Base-by-base conservation (phyloP, 805 yeast species). In the Cyberlindnera mississippiensis region DNA sequence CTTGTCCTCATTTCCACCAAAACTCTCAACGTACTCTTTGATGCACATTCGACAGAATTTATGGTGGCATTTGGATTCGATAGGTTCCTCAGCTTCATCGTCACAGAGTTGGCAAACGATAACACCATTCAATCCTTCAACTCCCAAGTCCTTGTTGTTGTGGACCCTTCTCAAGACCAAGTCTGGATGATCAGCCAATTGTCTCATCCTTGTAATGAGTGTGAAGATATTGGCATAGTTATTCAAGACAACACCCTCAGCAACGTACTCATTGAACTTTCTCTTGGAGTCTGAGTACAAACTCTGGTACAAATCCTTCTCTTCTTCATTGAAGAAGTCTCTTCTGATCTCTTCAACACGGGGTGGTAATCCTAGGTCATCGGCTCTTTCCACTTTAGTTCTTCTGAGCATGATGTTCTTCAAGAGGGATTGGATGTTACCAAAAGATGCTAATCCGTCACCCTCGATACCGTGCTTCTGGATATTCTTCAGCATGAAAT, bases 61-160 rank as follows among this genome's bases (percentile, higher is more conserved):
- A 60, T 93, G 99, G 52, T 85, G 96, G 62, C 99, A 93, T 59
- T 84, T 86, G 3, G 96, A 84, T 61, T 85, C 90, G 35, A 93
- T 89, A 0, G 99, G 96, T 46, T 93, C 99, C 62, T 93, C 98
- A 0, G 98, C 97, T 63, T 90, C 97, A 58, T 93, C 99, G 52
- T 90, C 98, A 64, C 99, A 93, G 18, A 93, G 60, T 51, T 87
- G 95, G 59, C 99, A 93, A 32, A 93, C 82, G 10, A 89, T 76
- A 6, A 68, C 66, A 31, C 75, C 76, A 22, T 54, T 56, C 2
- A 68, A 46, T 19, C 50, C 45, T 55, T 62, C 8, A 42, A 52
- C 34, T 46, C 63, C 50, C 52, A 62, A 51, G 55, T 64, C 60
- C 17, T 61, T 50, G 17, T 54, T 62, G 28, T 61, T 59, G 3